Percentiles rank a stretch among this genome's conserved stretches.
phyloP scores from a whole-genome alignment of 192 early-diverging fungal species.

The Mycoemilia scoparia region DNA sequence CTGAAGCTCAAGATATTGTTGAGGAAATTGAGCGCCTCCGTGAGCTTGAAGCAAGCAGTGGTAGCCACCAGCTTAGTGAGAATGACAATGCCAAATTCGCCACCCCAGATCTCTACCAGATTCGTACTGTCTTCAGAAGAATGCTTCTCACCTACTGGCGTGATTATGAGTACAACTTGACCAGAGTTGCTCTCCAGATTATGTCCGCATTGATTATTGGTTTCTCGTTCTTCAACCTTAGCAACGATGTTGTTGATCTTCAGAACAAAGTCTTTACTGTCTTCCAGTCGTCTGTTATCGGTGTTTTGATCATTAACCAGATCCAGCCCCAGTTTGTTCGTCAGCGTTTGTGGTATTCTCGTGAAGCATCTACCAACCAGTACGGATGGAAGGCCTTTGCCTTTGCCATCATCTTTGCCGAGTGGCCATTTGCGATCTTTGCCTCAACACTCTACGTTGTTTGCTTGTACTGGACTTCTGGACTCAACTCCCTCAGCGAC shows the following conservation, averaged over 20 bases:
- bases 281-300: conserved; percentile 30
- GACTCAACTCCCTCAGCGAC: conserved; percentile 25
- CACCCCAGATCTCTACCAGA: conserved; percentile 25
- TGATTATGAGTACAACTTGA: conserved; percentile 49
- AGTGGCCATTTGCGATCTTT: conserved; percentile 42
- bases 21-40: conserved; percentile 25
- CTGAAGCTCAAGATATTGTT: conserved; percentile 8
- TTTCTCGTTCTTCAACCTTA: conserved; percentile 47
- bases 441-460: conserved; percentile 33
- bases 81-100: conserved; percentile 2
- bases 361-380: conserved; percentile 40
- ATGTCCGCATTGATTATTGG: conserved; percentile 41
- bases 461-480: conserved; percentile 42
- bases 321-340: conserved; percentile 44
- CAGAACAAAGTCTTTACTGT: conserved; percentile 39
- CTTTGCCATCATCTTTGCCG: conserved; percentile 35
- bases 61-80: conserved; percentile 1
- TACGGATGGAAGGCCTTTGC: conserved; percentile 47
- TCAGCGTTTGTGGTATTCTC: conserved; percentile 37
- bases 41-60: conserved; percentile 4
- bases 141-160: conserved; percentile 56
- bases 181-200: conserved; percentile 33
- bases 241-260: conserved; percentile 31
- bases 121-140: conserved; percentile 35
- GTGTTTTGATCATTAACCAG: conserved; percentile 38